Conservation (phyloP, 345 rosid genomes). For the Aegle marmelos region DNA sequence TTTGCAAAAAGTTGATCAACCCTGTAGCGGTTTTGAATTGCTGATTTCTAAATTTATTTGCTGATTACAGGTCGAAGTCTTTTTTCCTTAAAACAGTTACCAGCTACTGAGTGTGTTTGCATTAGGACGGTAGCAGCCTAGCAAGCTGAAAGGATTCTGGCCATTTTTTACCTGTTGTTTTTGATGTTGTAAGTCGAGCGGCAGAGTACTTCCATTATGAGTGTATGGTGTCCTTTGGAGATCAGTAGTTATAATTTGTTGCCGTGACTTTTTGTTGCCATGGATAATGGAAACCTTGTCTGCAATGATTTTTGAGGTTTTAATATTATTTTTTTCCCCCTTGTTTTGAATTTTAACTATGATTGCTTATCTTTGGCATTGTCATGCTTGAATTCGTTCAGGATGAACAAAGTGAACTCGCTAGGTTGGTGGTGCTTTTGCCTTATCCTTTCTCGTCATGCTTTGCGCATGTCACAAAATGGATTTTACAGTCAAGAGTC, state of each 20-base stretch:
- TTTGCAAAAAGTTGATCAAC: not conserved
- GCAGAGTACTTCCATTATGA: not conserved
- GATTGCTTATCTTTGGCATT: not conserved
- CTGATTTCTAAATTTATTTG: not conserved
- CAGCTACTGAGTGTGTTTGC: not conserved
- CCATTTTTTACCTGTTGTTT: not conserved
- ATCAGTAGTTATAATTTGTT: not conserved
- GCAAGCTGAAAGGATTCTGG: not conserved
- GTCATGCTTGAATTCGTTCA: not conserved
- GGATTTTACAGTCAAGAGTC: too few species aligned
- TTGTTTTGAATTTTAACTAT: not conserved
- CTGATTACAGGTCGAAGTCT: constrained; percentile 2
- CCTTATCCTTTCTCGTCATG: too few species aligned
- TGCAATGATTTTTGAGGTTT: not conserved
- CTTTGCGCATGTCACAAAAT: too few species aligned
- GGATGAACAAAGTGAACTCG: not conserved
- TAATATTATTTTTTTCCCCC: too few species aligned
- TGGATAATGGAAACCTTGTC: not conserved
- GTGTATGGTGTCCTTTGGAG: not conserved
- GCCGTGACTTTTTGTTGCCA: not conserved
- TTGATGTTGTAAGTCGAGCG: not conserved
- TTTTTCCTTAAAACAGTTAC: not conserved
- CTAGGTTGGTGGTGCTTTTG: not conserved
- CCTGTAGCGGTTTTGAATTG: not conserved
- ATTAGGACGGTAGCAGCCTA: not conserved